A percentile compares a stretch with the other conserved stretches of the same genome.
Evolutionary conservation across 2,329 filamentous ascomycete genomes (phyloP).

Genomic region (Ascosphaera pollenicola): DNA sequence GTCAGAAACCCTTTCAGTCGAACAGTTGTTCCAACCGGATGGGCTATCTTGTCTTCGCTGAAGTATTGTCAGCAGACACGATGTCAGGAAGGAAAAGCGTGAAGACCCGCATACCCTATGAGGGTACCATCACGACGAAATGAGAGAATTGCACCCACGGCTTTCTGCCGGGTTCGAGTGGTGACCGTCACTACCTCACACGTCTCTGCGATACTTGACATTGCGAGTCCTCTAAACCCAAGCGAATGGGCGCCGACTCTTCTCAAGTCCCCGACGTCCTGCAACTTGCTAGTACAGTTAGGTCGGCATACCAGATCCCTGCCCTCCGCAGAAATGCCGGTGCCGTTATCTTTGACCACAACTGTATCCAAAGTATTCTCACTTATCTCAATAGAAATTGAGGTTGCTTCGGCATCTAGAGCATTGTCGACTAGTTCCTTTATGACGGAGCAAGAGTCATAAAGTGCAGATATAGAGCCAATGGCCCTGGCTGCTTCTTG

Average conservation of each 20-base stretch:
- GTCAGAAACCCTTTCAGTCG: slow-evolving; percentile 34
- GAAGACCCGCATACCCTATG: slow-evolving; percentile 13
- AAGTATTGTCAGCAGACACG: not conserved
- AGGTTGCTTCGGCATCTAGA: slow-evolving; percentile 38
- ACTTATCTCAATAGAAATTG: slow-evolving; percentile 35
- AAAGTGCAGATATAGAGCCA: slow-evolving; percentile 33
- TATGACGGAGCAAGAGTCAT: slow-evolving; percentile 33
- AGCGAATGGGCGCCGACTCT: slow-evolving; percentile 32
- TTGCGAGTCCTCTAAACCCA: slow-evolving; percentile 42
- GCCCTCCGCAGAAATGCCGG: slow-evolving; percentile 35
- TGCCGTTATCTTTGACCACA: slow-evolving; percentile 41
- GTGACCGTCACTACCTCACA: slow-evolving; percentile 29
- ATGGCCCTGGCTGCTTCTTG: slow-evolving; percentile 26
- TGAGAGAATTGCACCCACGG: slow-evolving; percentile 28
- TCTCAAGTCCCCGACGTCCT: slow-evolving; percentile 31
- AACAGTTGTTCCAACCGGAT: slow-evolving; percentile 39
- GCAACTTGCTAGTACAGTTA: slow-evolving; percentile 43
- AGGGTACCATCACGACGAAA: slow-evolving; percentile 29
- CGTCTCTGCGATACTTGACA: slow-evolving; percentile 39
- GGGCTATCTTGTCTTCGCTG: slow-evolving; percentile 21
- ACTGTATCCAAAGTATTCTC: slow-evolving; percentile 37
- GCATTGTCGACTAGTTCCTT: slow-evolving; percentile 48
- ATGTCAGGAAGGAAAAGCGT: not conserved
- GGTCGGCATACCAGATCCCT: slow-evolving; percentile 31
- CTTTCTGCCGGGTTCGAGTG: slow-evolving; percentile 35